Percentiles rank a stretch among this genome's conserved stretches.
Evolutionary conservation across 306 rosid genomes (phyloP).

Genomic region (Albizia julibrissin): DNA sequence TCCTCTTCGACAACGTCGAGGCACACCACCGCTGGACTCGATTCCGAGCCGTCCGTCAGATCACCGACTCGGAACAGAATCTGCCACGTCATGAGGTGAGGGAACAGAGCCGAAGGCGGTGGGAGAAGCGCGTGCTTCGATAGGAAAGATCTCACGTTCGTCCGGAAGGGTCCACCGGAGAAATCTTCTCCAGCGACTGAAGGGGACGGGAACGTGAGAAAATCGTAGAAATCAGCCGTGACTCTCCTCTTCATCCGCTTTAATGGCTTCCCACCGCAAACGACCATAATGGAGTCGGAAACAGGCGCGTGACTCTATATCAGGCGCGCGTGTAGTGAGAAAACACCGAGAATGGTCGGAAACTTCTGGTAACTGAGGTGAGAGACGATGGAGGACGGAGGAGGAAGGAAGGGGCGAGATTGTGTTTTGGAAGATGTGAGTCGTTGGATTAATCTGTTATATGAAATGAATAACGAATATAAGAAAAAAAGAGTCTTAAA

Average conservation of each 20-base stretch:
- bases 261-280: constrained; percentile 55
- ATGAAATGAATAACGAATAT: neutral
- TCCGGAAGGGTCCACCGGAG: constrained; percentile 48
- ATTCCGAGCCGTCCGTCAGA: constrained; percentile 32
- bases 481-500: neutral
- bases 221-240: constrained; percentile 62
- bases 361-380: neutral
- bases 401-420: neutral
- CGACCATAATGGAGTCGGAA: constrained; percentile 44
- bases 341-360: neutral
- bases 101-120: constrained; percentile 65
- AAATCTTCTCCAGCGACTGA: constrained; percentile 5
- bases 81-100: constrained; percentile 69
- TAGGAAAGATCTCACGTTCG: constrained; percentile 48
- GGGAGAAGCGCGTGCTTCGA: constrained; percentile 60
- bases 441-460: constrained; percentile 19
- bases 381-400: constrained; percentile 1
- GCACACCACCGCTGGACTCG: constrained; percentile 45
- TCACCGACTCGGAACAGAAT: constrained; percentile 57
- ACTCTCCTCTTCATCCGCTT: constrained; percentile 74
- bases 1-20: constrained; percentile 88
- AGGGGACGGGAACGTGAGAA: constrained; percentile 50
- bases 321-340: constrained; percentile 1
- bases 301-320: constrained; percentile 14
- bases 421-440: constrained; percentile 21